Conservation (phyloP, 495 filamentous ascomycete species). For the Penicillium lividum region DNA sequence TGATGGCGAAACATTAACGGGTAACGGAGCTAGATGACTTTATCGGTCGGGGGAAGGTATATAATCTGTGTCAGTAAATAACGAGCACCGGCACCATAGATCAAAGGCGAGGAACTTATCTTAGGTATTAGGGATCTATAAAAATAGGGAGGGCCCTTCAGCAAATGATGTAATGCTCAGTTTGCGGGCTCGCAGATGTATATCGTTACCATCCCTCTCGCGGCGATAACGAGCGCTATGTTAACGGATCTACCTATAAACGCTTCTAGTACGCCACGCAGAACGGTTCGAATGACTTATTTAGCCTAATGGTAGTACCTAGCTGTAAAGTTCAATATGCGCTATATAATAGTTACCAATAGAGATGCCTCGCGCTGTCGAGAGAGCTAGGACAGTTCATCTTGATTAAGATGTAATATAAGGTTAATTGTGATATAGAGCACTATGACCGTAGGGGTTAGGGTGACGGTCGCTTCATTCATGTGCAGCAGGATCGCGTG, state of each 20-base stretch:
- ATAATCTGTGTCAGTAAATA: neutral
- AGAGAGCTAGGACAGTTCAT: neutral
- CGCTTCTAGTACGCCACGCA: neutral
- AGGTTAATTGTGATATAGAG: neutral
- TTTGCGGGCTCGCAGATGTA: constrained; percentile 2
- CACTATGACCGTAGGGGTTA: neutral
- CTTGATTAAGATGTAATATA: neutral
- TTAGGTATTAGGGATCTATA: neutral
- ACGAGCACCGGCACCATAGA: neutral
- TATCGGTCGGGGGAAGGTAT: neutral
- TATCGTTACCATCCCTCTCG: neutral
- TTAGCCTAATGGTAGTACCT: neutral
- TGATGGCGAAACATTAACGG: neutral
- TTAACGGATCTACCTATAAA: neutral
- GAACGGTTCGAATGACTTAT: neutral
- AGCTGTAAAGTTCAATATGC: neutral
- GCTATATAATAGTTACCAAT: neutral
- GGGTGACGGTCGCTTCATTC: neutral
- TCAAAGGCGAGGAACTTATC: constrained; percentile 4
- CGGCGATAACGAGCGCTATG: neutral
- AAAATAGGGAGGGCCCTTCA: neutral
- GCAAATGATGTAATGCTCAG: constrained; percentile 2
- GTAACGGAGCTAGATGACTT: neutral
- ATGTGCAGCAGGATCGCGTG: neutral
- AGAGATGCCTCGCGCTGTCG: neutral